A percentile compares a stretch with the other conserved stretches of the same genome.
Evolutionary conservation across 495 filamentous ascomycete species (phyloP).

Genomic region (Aspergillus nidulans): DNA sequence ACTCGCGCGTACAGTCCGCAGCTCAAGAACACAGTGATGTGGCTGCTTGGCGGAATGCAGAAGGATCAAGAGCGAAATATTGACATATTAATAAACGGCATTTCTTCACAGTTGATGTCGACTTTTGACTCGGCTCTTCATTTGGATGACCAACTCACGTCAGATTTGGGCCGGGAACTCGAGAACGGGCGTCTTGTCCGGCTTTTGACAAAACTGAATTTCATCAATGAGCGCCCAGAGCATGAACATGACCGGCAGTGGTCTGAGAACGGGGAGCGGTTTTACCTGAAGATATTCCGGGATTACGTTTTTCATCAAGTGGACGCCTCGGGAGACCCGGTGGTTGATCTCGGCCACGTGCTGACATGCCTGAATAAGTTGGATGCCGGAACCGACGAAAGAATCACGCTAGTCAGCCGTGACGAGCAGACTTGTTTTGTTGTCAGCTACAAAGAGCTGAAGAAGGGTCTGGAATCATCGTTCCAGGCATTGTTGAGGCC

Average conservation of each 20-base stretch:
- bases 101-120: slow-evolving; percentile 66
- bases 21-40: slow-evolving; percentile 69
- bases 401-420: slow-evolving; percentile 75
- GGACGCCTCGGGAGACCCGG: slow-evolving; percentile 73
- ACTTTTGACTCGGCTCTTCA: slow-evolving; percentile 72
- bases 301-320: slow-evolving; percentile 98
- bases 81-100: slow-evolving; percentile 69
- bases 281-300: slow-evolving; percentile 86
- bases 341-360: slow-evolving; percentile 80
- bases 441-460: slow-evolving; percentile 82
- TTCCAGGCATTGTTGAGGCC: slow-evolving; percentile 73
- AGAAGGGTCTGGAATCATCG: slow-evolving; percentile 70
- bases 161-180: slow-evolving; percentile 69
- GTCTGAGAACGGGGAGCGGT: slow-evolving; percentile 88
- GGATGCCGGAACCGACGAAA: slow-evolving; percentile 85
- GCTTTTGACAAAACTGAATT: slow-evolving; percentile 74
- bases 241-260: slow-evolving; percentile 68
- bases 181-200: slow-evolving; percentile 88
- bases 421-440: slow-evolving; percentile 85
- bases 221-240: slow-evolving; percentile 86
- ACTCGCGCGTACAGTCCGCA: slow-evolving; percentile 65
- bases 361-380: slow-evolving; percentile 81
- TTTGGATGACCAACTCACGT: slow-evolving; percentile 65
- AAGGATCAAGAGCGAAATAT: slow-evolving; percentile 59
- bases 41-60: slow-evolving; percentile 60